These are phyloP conservation scores for Silene vulgaris DNA, from an alignment of 179 eudicot species.

Conservation along the genomic window DNA sequence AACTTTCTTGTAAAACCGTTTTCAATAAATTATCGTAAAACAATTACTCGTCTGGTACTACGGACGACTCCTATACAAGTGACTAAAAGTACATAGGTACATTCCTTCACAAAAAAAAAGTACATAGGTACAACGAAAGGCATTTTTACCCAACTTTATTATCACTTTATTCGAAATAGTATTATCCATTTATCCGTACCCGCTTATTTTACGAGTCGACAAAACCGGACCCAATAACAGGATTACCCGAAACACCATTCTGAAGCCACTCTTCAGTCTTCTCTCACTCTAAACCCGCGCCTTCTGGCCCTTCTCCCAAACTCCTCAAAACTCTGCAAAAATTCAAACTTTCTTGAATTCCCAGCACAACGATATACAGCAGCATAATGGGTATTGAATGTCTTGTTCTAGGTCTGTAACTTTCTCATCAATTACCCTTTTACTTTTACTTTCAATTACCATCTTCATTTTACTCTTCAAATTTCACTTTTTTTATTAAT, in stretches of 20 bases:
- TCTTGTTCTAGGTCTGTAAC: slow-evolving; percentile 61
- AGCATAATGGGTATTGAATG: slow-evolving; percentile 64
- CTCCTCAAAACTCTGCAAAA: not conserved
- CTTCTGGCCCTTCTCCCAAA: slow-evolving; percentile 1
- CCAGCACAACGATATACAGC: not conserved
- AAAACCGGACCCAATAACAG: too few relatives aligned
- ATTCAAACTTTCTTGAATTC: not conserved
- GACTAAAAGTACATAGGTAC: too few relatives aligned
- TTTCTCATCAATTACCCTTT: not conserved
- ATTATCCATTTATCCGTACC: too few relatives aligned
- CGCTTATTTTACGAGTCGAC: too few relatives aligned
- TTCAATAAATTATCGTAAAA: too few relatives aligned
- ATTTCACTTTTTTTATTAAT: not conserved
- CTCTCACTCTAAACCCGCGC: not conserved
- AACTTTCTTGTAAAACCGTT: too few relatives aligned
- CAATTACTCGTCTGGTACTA: too few relatives aligned
- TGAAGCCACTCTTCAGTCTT: not conserved
- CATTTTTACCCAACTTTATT: too few relatives aligned
- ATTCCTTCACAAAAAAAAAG: too few relatives aligned
- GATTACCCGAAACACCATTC: not conserved
- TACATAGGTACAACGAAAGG: too few relatives aligned
- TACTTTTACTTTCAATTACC: not conserved
- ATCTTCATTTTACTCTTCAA: not conserved
- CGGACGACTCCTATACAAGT: too few relatives aligned
- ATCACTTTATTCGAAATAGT: too few relatives aligned